Conservation (phyloP, 176 grass and related monocot genomes). For the Echinochloa phyllopogon region DNA sequence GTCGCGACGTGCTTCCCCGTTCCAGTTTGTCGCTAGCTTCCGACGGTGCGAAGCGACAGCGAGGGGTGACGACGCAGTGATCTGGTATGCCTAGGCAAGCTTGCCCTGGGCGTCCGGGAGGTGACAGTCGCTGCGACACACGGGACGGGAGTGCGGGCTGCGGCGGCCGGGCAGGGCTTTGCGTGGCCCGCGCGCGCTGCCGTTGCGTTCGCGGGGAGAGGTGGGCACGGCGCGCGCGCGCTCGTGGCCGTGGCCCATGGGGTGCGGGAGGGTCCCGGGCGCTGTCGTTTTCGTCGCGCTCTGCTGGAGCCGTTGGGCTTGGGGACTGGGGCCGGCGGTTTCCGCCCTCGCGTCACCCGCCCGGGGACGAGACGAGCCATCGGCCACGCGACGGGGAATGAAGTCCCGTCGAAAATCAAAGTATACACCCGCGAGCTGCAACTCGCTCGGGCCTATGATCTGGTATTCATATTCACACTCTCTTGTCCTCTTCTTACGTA, state of each 20-base stretch:
- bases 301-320: background rate
- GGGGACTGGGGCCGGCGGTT: background rate
- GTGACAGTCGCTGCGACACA: background rate
- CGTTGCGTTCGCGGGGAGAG: background rate
- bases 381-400: background rate
- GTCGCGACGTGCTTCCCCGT: too few relatives aligned
- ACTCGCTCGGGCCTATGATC: too few relatives aligned
- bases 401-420: too few relatives aligned
- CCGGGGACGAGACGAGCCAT: background rate
- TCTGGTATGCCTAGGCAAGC: too few relatives aligned
- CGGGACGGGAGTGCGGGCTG: background rate
- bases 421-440: too few relatives aligned
- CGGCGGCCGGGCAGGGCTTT: background rate
- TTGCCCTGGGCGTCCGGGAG: background rate
- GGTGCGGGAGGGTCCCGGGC: background rate
- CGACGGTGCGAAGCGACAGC: background rate
- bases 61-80: too few relatives aligned
- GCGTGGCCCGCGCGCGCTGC: background rate
- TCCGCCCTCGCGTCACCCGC: background rate
- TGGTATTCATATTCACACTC: too few relatives aligned
- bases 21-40: background rate
- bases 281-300: background rate
- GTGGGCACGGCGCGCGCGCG: background rate
- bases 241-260: background rate
- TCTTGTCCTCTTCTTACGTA: too few relatives aligned